Percentiles rank a stretch among this genome's conserved stretches.
Evolutionary conservation across 148 eudicot genomes (phyloP).

Genomic region (Rhododendron griersonianum): DNA sequence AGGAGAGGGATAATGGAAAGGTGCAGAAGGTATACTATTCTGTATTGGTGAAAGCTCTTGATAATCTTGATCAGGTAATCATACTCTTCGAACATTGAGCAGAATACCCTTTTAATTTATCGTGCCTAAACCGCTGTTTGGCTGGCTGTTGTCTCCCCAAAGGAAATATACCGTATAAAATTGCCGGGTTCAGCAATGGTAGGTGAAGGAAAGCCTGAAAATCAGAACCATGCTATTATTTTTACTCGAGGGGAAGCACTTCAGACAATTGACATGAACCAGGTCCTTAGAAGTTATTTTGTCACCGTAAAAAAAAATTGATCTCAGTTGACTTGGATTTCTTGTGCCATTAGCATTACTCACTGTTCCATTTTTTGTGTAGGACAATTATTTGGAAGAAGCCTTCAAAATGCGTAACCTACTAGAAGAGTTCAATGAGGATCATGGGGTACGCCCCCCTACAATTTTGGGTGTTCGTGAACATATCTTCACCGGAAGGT

Average conservation of each 20-base stretch:
- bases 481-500: constrained; percentile 76
- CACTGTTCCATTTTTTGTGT: not conserved
- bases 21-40: constrained; percentile 50
- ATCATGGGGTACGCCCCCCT: constrained; percentile 57
- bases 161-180: constrained; percentile 51
- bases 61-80: constrained; percentile 74
- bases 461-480: constrained; percentile 70
- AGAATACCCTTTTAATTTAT: constrained; percentile 12
- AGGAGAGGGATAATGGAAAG: constrained; percentile 37
- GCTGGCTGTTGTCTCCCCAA: constrained; percentile 6
- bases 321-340: not conserved
- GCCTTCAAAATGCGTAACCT: constrained; percentile 73
- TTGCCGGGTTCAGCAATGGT: constrained; percentile 45
- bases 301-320: not conserved
- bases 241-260: constrained; percentile 26
- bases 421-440: constrained; percentile 52
- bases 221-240: constrained; percentile 24
- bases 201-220: constrained; percentile 53
- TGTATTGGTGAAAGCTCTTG: constrained; percentile 48
- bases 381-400: constrained; percentile 81
- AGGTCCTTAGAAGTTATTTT: constrained; percentile 7
- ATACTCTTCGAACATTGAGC: constrained; percentile 2
- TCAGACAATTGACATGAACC: constrained; percentile 27
- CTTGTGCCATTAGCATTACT: not conserved
- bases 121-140: constrained; percentile 8